Conservation (phyloP, 2,329 filamentous ascomycete genomes). For the Exophiala bonariae region DNA sequence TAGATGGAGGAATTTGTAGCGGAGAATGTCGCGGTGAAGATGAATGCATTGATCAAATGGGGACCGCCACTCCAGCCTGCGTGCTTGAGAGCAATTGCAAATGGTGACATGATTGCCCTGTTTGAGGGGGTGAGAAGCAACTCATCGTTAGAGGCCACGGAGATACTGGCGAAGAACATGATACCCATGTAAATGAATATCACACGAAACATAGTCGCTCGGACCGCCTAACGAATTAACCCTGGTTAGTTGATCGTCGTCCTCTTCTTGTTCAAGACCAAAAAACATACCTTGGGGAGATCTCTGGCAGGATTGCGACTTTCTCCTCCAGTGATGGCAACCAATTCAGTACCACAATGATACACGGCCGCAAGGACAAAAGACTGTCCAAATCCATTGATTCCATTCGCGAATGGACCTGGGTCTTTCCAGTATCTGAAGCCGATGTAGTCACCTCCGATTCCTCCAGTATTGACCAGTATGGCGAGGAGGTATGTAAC, state of each 20-base stretch:
- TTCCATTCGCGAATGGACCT: conserved; percentile 36
- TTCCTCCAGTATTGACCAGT: conserved; percentile 36
- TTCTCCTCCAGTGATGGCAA: conserved; percentile 59
- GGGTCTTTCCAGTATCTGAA: conserved; percentile 74
- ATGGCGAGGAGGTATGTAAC: conserved; percentile 37
- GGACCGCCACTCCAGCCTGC: conserved; percentile 56
- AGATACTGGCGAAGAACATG: conserved; percentile 53
- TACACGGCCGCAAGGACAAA: conserved; percentile 39
- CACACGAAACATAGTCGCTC: conserved; percentile 56
- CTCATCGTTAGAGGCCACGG: conserved; percentile 36
- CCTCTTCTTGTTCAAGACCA: conserved; percentile 39
- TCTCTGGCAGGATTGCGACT: conserved; percentile 52
- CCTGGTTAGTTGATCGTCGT: too few species aligned
- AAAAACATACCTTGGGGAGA: conserved; percentile 53
- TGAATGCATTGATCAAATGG: conserved; percentile 73
- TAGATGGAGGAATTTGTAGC: conserved; percentile 67
- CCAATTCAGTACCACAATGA: conserved; percentile 46
- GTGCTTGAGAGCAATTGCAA: conserved; percentile 49
- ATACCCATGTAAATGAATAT: conserved; percentile 56
- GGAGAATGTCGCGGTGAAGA: conserved; percentile 71
- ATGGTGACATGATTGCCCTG: conserved; percentile 45
- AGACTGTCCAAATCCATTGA: conserved; percentile 37
- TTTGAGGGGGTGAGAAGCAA: conserved; percentile 32
- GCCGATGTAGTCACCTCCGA: conserved; percentile 56
- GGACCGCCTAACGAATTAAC: too few species aligned